A percentile compares a stretch with the other conserved stretches of the same genome.
Conservation (phyloP, 768 basidiomycete species). For the Mycena haematopus region DNA sequence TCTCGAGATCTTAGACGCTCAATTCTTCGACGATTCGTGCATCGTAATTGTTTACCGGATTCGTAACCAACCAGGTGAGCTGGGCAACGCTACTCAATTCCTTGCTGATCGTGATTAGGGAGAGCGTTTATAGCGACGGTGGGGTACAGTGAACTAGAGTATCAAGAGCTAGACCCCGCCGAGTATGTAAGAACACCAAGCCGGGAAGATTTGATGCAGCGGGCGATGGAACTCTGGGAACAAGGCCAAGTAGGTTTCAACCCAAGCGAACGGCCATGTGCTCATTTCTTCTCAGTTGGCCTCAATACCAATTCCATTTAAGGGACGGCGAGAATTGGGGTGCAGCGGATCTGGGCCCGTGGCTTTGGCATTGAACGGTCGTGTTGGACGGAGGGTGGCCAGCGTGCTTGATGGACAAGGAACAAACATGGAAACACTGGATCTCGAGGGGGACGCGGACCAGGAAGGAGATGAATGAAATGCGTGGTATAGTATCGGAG, state of each 20-base stretch:
- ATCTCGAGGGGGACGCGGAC: slow-evolving; percentile 76
- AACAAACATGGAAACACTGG: slow-evolving; percentile 70
- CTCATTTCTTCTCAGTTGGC: slow-evolving; percentile 54
- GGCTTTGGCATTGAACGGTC: slow-evolving; percentile 76
- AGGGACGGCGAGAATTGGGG: slow-evolving; percentile 59
- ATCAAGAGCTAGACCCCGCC: slow-evolving; percentile 55
- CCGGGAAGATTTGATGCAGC: slow-evolving; percentile 72
- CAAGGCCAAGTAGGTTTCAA: slow-evolving; percentile 64
- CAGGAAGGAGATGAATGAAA: slow-evolving; percentile 40
- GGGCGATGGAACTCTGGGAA: slow-evolving; percentile 61
- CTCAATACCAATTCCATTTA: slow-evolving; percentile 57
- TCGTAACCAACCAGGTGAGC: slow-evolving; percentile 56
- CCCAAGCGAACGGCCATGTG: slow-evolving; percentile 35
- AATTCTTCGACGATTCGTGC: slow-evolving; percentile 81
- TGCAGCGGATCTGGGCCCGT: slow-evolving; percentile 59
- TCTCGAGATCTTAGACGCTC: slow-evolving; percentile 66
- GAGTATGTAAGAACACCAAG: slow-evolving; percentile 58
- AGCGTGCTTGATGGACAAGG: slow-evolving; percentile 75
- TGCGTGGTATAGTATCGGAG: slow-evolving; percentile 28
- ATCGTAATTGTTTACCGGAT: slow-evolving; percentile 69
- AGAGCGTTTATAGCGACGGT: slow-evolving; percentile 67
- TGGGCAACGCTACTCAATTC: slow-evolving; percentile 32
- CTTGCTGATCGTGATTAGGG: slow-evolving; percentile 53
- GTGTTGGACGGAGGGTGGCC: slow-evolving; percentile 73
- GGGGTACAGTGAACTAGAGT: slow-evolving; percentile 65